phyloP scores from a whole-genome alignment of 305 asterid genomes.

The Fraxinus latifolia region DNA sequence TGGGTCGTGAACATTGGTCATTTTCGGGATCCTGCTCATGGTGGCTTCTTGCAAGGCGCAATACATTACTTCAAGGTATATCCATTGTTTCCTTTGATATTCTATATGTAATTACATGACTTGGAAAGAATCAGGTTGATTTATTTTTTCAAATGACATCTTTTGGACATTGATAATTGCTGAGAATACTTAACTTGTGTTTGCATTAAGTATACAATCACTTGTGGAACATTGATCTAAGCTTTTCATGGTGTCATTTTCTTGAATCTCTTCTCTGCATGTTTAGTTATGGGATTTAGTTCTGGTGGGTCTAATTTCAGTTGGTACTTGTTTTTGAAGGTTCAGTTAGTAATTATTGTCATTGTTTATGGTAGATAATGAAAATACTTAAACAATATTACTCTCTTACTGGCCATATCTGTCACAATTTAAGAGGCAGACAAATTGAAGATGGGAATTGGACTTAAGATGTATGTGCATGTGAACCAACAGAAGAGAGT shows the following conservation, averaged over 20 bases:
- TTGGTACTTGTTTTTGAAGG: neutral
- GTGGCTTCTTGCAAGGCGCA: conserved; percentile 91
- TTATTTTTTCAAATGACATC: neutral
- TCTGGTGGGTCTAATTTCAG: neutral
- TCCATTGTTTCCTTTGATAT: neutral
- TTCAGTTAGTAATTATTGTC: neutral
- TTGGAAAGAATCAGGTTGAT: neutral
- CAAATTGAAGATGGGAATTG: neutral
- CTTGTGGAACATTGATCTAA: neutral
- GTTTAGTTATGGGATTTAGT: neutral
- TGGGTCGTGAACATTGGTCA: conserved; percentile 98
- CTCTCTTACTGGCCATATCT: neutral
- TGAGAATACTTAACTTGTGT: neutral
- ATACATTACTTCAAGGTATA: conserved; percentile 96
- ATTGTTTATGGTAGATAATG: neutral
- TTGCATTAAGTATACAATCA: neutral
- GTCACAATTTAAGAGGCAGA: neutral
- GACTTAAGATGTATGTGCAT: neutral
- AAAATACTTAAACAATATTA: neutral
- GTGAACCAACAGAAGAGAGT: neutral
- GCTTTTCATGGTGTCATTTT: neutral
- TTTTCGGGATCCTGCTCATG: conserved; percentile 95
- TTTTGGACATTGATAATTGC: neutral
- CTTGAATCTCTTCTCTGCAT: neutral
- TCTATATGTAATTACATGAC: neutral